A percentile compares a stretch with the other conserved stretches of the same genome.
These are phyloP conservation scores for Lunasporangiospora selenospora DNA, from an alignment of 192 early-diverging fungal genomes.

Conservation along the genomic window DNA sequence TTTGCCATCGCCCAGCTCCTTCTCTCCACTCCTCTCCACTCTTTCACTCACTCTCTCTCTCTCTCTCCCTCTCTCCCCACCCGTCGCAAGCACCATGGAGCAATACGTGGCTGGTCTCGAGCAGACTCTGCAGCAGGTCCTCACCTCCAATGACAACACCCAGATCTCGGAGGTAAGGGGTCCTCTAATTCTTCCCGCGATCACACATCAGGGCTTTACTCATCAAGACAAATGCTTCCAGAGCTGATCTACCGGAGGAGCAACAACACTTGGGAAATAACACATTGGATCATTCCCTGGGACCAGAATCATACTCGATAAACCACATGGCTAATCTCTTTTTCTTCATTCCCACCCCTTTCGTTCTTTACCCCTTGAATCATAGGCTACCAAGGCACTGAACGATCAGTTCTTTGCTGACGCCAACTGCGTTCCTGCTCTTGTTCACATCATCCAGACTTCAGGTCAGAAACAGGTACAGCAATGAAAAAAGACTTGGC, in stretches of 20 bases:
- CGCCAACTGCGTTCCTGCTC: slow-evolving; percentile 80
- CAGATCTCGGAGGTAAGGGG: slow-evolving; percentile 60
- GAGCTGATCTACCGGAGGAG: too few relatives aligned
- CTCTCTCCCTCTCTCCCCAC: neutral
- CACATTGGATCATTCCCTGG: too few relatives aligned
- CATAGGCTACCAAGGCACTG: slow-evolving; percentile 74
- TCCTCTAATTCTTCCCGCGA: too few relatives aligned
- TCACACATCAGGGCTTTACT: too few relatives aligned
- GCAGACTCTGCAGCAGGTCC: slow-evolving; percentile 61
- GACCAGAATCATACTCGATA: too few relatives aligned
- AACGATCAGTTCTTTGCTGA: slow-evolving; percentile 76
- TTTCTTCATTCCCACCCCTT: neutral
- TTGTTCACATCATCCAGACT: slow-evolving; percentile 74
- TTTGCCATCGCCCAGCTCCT: slow-evolving; percentile 2
- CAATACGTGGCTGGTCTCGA: slow-evolving; percentile 65
- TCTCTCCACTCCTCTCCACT: neutral
- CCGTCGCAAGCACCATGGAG: slow-evolving; percentile 48
- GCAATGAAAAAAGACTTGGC: too few relatives aligned
- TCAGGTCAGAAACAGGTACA: slow-evolving; percentile 65
- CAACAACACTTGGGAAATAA: too few relatives aligned
- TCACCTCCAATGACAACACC: slow-evolving; percentile 60
- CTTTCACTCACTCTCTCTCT: neutral
- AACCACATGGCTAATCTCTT: too few relatives aligned
- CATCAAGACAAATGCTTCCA: too few relatives aligned
- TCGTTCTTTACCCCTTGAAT: neutral